phyloP scores from a whole-genome alignment of 2,329 filamentous ascomycete species.

The Fonsecaea pugnacius region DNA sequence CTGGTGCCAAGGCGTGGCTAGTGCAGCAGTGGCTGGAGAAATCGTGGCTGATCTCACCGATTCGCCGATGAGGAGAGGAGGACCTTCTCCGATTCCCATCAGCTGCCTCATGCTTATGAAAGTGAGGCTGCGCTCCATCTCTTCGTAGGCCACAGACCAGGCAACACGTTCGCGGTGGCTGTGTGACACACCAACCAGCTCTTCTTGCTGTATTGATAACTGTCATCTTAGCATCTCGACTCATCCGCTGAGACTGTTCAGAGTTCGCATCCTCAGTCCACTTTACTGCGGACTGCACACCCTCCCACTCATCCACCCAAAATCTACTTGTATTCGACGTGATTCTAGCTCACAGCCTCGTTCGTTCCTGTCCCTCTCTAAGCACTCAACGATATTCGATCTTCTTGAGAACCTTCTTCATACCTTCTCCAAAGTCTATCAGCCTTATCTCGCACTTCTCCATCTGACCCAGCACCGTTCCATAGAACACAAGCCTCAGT shows the following conservation, averaged over 20 bases:
- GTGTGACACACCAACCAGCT: slow-evolving; percentile 25
- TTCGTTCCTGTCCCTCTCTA: background rate
- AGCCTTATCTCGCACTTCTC: background rate
- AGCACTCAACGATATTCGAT: background rate
- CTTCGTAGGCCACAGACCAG: slow-evolving; percentile 24
- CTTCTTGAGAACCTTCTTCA: background rate
- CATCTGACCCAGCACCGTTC: background rate
- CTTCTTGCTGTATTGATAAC: slow-evolving; percentile 2
- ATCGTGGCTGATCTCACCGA: background rate
- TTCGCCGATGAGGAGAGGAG: slow-evolving; percentile 1
- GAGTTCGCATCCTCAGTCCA: background rate
- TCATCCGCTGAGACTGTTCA: background rate
- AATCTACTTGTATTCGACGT: slow-evolving; percentile 23
- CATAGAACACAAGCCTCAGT: background rate
- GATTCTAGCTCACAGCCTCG: slow-evolving; percentile 27
- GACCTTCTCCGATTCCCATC: background rate
- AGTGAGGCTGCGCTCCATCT: slow-evolving; percentile 25
- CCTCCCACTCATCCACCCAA: background rate
- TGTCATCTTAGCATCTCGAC: background rate
- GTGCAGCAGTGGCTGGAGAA: background rate
- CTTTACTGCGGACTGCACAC: background rate
- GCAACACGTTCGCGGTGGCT: slow-evolving; percentile 30
- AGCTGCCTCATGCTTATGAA: slow-evolving; percentile 8
- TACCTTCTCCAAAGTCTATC: background rate
- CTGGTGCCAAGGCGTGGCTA: background rate